phyloP scores from a whole-genome alignment of 2,329 filamentous ascomycete species.

The Fusarium guadeloupense region DNA sequence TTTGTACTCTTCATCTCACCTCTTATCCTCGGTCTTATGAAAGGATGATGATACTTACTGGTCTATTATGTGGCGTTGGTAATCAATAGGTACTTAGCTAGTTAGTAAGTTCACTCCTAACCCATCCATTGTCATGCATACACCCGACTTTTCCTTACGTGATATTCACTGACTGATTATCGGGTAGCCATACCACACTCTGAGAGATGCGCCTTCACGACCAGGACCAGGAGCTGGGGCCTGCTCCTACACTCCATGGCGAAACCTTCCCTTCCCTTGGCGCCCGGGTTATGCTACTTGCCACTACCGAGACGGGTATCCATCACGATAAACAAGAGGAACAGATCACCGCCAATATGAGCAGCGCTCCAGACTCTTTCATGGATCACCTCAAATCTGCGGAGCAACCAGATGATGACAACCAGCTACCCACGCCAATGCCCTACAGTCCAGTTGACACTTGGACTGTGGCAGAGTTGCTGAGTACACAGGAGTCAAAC shows the following conservation, averaged over 20 bases:
- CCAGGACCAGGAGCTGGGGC: neutral
- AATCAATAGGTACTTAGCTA: no score
- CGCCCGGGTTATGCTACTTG: no score
- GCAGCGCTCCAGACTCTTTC: neutral
- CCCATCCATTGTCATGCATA: no score
- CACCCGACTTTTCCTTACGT: no score
- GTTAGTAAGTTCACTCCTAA: no score
- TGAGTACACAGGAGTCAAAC: neutral
- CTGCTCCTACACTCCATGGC: neutral
- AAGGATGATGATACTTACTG: no score
- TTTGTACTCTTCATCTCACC: no score
- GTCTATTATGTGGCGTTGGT: no score
- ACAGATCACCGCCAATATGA: neutral
- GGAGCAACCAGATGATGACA: neutral
- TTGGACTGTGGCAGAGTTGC: neutral
- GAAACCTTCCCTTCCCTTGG: neutral
- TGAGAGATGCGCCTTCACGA: neutral
- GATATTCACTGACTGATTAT: no score
- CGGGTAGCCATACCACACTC: neutral
- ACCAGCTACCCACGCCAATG: neutral
- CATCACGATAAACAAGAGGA: neutral
- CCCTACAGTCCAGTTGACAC: no score
- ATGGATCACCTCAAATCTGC: accelerated
- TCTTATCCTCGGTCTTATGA: no score
- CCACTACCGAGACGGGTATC: neutral